Evolutionary conservation across 352 stramenopile species (phyloP).

Genomic region (Phytophthora litchii): DNA sequence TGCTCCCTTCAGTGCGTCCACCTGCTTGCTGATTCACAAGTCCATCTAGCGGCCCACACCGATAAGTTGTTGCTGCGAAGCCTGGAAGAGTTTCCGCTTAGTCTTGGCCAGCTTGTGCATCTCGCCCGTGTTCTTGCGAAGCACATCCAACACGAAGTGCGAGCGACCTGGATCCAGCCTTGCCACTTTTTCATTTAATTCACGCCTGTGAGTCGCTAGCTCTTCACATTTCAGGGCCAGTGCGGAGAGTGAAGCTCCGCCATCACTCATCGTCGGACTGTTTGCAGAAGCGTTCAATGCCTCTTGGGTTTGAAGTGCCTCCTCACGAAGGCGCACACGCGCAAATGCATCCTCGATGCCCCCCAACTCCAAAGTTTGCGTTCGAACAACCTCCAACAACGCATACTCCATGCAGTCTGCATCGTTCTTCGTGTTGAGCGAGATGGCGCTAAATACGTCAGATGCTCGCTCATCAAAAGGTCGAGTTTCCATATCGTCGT

Average conservation of each 20-base stretch:
- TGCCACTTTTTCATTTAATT: constrained; percentile 64
- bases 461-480: constrained; percentile 72
- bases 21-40: background rate
- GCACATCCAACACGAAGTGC: constrained; percentile 72
- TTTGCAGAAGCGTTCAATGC: constrained; percentile 20
- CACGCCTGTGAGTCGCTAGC: constrained; percentile 49
- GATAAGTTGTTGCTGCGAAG: constrained; percentile 62
- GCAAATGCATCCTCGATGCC: constrained; percentile 78
- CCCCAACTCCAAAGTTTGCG: constrained; percentile 79
- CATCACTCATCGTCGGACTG: constrained; percentile 20
- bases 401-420: constrained; percentile 86
- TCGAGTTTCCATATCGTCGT: constrained; percentile 76
- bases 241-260: constrained; percentile 38
- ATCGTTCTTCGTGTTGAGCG: constrained; percentile 69
- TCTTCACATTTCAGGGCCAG: constrained; percentile 53
- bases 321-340: constrained; percentile 58
- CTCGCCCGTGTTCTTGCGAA: constrained; percentile 71
- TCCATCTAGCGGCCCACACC: constrained; percentile 36
- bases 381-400: constrained; percentile 76
- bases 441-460: constrained; percentile 77
- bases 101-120: constrained; percentile 78
- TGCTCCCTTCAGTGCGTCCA: constrained; percentile 1
- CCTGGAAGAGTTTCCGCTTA: constrained; percentile 70
- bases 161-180: constrained; percentile 63
- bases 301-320: constrained; percentile 44